Evolutionary conservation across 2,329 filamentous ascomycete genomes (phyloP), one percentile per base, ranked within the genome.

Genomic region (Leptographium radiaticola): DNA sequence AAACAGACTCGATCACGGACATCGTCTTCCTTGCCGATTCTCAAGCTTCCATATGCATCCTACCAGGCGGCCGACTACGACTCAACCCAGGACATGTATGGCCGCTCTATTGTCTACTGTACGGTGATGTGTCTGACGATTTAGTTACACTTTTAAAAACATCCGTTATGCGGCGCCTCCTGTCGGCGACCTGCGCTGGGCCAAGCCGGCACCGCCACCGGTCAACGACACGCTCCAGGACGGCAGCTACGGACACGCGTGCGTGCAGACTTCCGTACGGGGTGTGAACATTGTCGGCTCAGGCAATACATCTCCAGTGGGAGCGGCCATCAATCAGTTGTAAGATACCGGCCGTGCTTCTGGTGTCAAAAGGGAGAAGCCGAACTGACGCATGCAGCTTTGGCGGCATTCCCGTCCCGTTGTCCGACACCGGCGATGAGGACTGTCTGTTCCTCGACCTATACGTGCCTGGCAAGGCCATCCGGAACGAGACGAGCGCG

Each of bases 401-500:
- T 33, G 65, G 60, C 2, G 65, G 65, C 2, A 57, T 68, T 2
- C 66, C 65, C 2, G 53, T 66, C 1, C 65, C 66, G 5, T 58
- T 62, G 13, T 67, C 69, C 51, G 43, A 59, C 6, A 59, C 61
- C 10, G 62, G 61, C 31, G 56, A 60, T 13, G 72, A 76, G 58
- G 73, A 76, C 55, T 77, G 75, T 55, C 66, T 77, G 2, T 74
- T 74, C 57, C 67, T 76, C 13, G 73, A 77, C 58, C 58, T 76
- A n/a, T 71, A 70, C 44, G 72, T 74, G 1, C 74, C 74, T 6
- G 66, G 63, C 8, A 68, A 68, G 53, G 71, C 69, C 0, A 60
- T 74, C 20, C 59, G 65, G 18, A 61, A 67, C 31, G 64, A 66
- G 13, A 62, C 61, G 1, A 57, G 63, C n/a, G 20, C 46, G 13